Evolutionary conservation across 2,329 filamentous ascomycete species (phyloP).

Genomic region (Diaporthe citri): DNA sequence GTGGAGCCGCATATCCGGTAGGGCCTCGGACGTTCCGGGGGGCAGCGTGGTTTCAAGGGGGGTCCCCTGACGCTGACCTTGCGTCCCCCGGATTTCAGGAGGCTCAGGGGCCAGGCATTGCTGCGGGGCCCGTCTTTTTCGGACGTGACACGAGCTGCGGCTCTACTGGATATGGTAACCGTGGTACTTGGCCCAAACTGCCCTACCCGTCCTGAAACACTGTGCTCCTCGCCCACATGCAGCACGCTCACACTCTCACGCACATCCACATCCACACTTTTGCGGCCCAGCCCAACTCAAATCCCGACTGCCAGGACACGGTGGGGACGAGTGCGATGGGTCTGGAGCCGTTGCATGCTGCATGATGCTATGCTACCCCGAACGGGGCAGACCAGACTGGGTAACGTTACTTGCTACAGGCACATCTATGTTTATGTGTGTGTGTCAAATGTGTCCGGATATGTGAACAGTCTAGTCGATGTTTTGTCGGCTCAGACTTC

Average conservation of each 20-base stretch:
- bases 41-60: constrained; percentile 21
- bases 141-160: constrained; percentile 11
- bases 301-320: background rate
- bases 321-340: background rate
- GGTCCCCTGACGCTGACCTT: constrained; percentile 23
- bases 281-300: background rate
- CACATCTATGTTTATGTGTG: background rate
- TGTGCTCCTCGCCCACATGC: constrained; percentile 16
- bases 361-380: background rate
- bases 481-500: constrained; percentile 5
- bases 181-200: constrained; percentile 29
- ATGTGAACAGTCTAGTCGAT: background rate
- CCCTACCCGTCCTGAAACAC: constrained; percentile 27
- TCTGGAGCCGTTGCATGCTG: background rate
- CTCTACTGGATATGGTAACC: constrained; percentile 18
- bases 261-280: background rate
- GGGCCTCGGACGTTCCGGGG: constrained; percentile 20
- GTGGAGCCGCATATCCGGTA: constrained; percentile 5
- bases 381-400: constrained; percentile 5
- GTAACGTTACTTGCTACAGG: background rate
- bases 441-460: background rate
- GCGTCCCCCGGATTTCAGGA: constrained; percentile 28
- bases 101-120: constrained; percentile 3
- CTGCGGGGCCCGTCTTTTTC: background rate
- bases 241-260: background rate